Evolutionary conservation across 2,329 filamentous ascomycete genomes (phyloP).

Genomic region (Sporothrix mexicana): DNA sequence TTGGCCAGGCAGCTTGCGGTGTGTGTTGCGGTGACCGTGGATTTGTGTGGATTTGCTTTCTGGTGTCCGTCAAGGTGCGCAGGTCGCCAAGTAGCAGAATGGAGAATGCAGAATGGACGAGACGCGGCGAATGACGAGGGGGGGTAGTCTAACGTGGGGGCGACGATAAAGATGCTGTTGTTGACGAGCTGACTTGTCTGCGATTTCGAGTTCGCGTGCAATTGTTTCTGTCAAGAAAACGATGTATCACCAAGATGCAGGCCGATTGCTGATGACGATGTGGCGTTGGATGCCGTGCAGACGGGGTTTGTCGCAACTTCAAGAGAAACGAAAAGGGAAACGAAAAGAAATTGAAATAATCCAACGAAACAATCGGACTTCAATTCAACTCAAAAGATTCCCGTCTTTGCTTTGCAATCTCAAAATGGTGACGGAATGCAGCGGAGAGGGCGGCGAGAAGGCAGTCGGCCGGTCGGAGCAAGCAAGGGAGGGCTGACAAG

Average conservation of each 20-base stretch:
- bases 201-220: too few species aligned
- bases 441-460: constrained; percentile 6
- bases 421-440: background rate
- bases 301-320: too few species aligned
- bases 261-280: too few species aligned
- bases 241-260: background rate
- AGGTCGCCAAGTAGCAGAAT: background rate
- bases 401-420: background rate
- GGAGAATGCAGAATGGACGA: background rate
- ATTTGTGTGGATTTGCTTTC: too few species aligned
- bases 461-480: background rate
- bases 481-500: background rate
- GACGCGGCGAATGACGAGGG: background rate
- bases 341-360: background rate
- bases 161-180: background rate
- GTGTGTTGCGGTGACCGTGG: background rate
- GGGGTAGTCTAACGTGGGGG: constrained; percentile 7
- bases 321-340: background rate
- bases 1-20: background rate
- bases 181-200: background rate
- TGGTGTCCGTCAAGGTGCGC: constrained; percentile 25
- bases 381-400: background rate
- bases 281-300: background rate
- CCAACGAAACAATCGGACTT: background rate
- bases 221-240: background rate